Conservation (phyloP, 805 yeast species). For the Myxozyma melibiosi region DNA sequence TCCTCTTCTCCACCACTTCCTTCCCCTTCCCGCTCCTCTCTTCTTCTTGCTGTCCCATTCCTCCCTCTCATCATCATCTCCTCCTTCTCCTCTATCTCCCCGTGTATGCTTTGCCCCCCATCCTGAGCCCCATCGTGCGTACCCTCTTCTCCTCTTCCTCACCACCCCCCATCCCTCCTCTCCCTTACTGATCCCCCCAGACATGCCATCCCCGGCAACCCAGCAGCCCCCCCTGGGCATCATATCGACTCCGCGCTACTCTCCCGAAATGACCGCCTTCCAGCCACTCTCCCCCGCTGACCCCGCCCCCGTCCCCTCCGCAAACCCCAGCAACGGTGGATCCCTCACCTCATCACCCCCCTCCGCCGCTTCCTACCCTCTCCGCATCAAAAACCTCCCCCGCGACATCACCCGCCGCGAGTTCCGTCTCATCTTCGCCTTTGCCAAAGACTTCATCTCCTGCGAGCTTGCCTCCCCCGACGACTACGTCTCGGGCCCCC, state of each 20-base stretch:
- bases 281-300: conserved; percentile 31
- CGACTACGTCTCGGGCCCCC: conserved; percentile 33
- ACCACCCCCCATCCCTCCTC: conserved; percentile 2
- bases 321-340: conserved; percentile 3
- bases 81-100: not conserved
- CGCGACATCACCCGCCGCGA: conserved; percentile 45
- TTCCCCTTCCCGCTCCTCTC: not conserved
- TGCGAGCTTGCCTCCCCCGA: conserved; percentile 40
- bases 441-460: conserved; percentile 44
- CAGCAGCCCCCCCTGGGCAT: not conserved
- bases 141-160: not conserved
- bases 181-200: not conserved
- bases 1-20: conserved; percentile 5
- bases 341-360: conserved; percentile 15
- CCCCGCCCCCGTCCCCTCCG: not conserved
- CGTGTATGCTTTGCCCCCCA: not conserved
- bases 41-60: not conserved
- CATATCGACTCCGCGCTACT: conserved; percentile 5
- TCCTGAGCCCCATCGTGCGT: not conserved
- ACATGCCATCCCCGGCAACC: conserved; percentile 14
- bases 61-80: not conserved
- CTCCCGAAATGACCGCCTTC: conserved; percentile 30
- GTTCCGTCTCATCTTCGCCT: conserved; percentile 44
- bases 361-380: conserved; percentile 25
- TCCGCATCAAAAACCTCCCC: conserved; percentile 43